Percentiles rank a stretch among this genome's conserved stretches.
Conservation (phyloP, 495 filamentous ascomycete genomes). For the Cercophora scortea region DNA sequence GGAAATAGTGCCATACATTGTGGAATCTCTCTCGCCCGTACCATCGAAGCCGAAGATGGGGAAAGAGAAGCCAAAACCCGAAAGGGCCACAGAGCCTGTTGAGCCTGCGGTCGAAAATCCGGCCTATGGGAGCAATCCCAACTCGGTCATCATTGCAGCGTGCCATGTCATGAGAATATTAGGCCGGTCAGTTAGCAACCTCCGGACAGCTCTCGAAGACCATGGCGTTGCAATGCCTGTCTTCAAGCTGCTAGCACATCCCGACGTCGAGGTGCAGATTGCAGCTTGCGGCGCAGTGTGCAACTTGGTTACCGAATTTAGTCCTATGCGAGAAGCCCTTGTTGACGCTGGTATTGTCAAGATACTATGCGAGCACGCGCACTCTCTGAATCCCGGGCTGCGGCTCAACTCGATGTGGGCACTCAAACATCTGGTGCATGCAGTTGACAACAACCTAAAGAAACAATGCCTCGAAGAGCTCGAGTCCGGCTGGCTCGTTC, state of each 20-base stretch:
- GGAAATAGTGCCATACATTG: conserved; percentile 70
- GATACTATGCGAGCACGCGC: conserved; percentile 75
- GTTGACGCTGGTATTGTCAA: conserved; percentile 68
- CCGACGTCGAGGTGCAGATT: conserved; percentile 73
- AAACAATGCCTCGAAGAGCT: conserved; percentile 69
- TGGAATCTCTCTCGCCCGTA: conserved; percentile 67
- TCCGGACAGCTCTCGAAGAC: conserved; percentile 83
- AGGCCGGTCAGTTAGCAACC: conserved; percentile 71
- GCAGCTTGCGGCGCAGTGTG: conserved; percentile 74
- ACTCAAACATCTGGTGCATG: conserved; percentile 75
- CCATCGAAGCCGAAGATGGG: conserved; percentile 27
- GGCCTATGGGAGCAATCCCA: conserved; percentile 38
- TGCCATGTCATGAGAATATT: conserved; percentile 71
- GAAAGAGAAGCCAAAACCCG: conserved; percentile 16
- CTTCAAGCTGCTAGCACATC: conserved; percentile 67
- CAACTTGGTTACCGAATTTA: conserved; percentile 79
- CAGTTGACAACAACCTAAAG: conserved; percentile 60
- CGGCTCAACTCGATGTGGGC: conserved; percentile 84
- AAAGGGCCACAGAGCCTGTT: conserved; percentile 6
- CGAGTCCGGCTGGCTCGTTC: conserved; percentile 69
- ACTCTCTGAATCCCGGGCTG: conserved; percentile 62
- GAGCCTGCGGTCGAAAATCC: conserved; percentile 1
- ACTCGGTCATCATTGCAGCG: conserved; percentile 71
- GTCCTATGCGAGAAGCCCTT: conserved; percentile 78
- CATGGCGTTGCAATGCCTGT: conserved; percentile 71